These are phyloP conservation scores for Wakefieldia striispora DNA, from an alignment of 768 basidiomycete species.

Conservation along the genomic window DNA sequence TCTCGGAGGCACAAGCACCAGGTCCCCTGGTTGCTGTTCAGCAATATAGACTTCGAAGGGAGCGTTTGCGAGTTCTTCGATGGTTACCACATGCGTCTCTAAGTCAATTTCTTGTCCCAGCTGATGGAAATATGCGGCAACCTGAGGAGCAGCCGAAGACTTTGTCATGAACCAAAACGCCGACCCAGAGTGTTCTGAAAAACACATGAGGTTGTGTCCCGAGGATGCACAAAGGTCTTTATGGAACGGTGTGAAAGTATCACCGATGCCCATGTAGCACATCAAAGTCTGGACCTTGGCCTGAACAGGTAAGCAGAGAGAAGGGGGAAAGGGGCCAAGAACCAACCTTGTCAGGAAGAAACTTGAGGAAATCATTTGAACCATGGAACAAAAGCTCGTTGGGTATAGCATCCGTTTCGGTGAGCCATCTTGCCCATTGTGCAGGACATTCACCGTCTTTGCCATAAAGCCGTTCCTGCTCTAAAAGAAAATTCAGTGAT, in stretches of 20 bases:
- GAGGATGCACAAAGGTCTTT: conserved; percentile 84
- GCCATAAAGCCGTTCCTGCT: conserved; percentile 64
- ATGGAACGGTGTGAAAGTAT: conserved; percentile 82
- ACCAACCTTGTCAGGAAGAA: conserved; percentile 53
- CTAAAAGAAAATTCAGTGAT: conserved; percentile 31
- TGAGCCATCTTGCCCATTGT: conserved; percentile 64
- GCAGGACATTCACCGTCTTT: conserved; percentile 74
- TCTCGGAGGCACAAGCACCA: conserved; percentile 77
- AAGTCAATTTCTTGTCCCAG: conserved; percentile 56
- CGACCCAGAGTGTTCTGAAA: conserved; percentile 66
- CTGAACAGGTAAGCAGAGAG: conserved; percentile 34
- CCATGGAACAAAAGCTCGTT: conserved; percentile 49
- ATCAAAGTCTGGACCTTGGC: conserved; percentile 72
- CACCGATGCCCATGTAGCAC: conserved; percentile 81
- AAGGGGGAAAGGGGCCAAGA: background rate
- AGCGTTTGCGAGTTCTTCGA: conserved; percentile 62
- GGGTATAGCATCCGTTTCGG: conserved; percentile 48
- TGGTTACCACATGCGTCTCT: conserved; percentile 62
- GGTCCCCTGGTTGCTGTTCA: conserved; percentile 73
- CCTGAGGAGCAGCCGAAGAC: conserved; percentile 51
- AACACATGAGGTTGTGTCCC: conserved; percentile 86
- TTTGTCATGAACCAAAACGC: conserved; percentile 89
- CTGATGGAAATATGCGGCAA: conserved; percentile 55
- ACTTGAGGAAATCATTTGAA: conserved; percentile 54
- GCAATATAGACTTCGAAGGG: conserved; percentile 69